phyloP scores from a whole-genome alignment of 306 rosid genomes.

The Crotalaria pallida region DNA sequence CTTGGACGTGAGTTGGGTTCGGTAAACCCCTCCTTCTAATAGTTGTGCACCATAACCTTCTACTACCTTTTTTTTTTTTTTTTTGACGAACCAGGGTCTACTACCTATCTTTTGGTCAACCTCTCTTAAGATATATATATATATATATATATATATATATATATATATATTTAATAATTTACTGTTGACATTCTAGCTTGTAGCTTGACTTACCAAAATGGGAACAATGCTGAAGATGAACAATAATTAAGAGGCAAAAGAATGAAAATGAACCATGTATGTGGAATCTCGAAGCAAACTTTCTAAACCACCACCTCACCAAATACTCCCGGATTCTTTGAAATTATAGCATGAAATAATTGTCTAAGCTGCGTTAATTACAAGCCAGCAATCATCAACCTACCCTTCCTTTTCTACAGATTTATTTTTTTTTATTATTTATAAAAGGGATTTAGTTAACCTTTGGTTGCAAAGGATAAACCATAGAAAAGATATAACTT shows the following conservation, averaged over 20 bases:
- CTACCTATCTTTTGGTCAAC: not conserved
- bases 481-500: too few species aligned
- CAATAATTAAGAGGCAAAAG: not conserved
- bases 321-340: slow-evolving; percentile 24
- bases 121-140: too few species aligned
- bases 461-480: too few species aligned
- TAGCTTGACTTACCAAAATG: not conserved
- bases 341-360: slow-evolving; percentile 10
- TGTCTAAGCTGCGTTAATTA: not conserved
- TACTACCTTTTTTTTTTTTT: too few species aligned
- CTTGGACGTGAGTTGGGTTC: slow-evolving; percentile 35
- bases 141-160: too few species aligned
- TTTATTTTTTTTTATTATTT: not conserved
- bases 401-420: not conserved
- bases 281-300: slow-evolving; percentile 12
- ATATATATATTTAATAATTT: too few species aligned
- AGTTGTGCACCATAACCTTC: slow-evolving; percentile 17
- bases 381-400: not conserved
- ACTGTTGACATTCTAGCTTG: not conserved
- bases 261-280: not conserved
- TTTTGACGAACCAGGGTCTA: too few species aligned
- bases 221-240: not conserved
- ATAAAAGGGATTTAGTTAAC: too few species aligned
- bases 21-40: slow-evolving; percentile 44
- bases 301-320: slow-evolving; percentile 63